Evolutionary conservation across 768 basidiomycete genomes (phyloP).

Genomic region (Tulasnella sp.): DNA sequence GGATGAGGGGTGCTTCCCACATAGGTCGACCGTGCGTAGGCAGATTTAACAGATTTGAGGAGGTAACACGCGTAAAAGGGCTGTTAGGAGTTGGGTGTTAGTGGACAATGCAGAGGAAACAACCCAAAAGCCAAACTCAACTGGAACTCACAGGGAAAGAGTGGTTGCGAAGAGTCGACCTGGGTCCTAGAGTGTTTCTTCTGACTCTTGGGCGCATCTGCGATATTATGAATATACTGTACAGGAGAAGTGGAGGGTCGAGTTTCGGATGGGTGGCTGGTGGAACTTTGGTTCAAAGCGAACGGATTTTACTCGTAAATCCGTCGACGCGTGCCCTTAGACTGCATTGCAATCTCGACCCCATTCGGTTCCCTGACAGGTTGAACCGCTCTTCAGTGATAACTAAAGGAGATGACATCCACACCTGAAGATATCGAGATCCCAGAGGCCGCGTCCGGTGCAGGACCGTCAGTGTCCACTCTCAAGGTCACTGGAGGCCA

Average conservation of each 20-base stretch:
- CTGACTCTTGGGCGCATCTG: background rate
- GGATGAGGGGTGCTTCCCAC: conserved; percentile 64
- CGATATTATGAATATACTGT: background rate
- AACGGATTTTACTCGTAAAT: background rate
- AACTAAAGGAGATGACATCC: background rate
- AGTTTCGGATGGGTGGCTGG: background rate
- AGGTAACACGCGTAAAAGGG: conserved; percentile 78
- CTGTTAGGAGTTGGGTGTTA: background rate
- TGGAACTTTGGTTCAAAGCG: background rate
- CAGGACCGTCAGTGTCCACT: background rate
- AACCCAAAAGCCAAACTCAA: background rate
- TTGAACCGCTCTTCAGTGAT: background rate
- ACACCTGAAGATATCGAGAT: conserved; percentile 12
- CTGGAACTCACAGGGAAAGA: conserved; percentile 31
- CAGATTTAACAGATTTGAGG: conserved; percentile 50
- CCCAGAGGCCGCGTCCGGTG: background rate
- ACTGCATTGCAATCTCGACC: conserved; percentile 1
- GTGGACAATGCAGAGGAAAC: too few relatives aligned
- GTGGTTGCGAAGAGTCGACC: conserved; percentile 28
- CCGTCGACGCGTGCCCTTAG: conserved; percentile 1
- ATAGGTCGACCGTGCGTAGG: conserved; percentile 47
- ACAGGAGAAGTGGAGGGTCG: background rate
- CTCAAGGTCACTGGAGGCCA: background rate
- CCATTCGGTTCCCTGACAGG: background rate
- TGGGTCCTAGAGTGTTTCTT: background rate